Evolutionary conservation across 345 rosid species (phyloP).

Genomic region (Lumnitzera littorea): DNA sequence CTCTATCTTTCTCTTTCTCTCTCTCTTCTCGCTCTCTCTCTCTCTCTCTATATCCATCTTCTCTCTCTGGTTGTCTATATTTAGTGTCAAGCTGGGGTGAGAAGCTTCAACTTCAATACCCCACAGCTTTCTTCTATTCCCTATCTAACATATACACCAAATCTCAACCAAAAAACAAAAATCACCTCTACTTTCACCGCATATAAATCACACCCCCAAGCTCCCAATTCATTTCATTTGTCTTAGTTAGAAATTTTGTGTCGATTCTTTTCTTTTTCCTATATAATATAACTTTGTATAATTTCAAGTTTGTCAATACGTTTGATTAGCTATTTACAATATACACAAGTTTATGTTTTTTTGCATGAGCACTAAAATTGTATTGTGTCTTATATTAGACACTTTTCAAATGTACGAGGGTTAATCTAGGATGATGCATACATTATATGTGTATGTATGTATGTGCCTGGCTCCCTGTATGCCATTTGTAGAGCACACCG

Average conservation of each 20-base stretch:
- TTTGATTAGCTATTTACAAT: too few species aligned
- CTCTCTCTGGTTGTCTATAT: constrained; percentile 36
- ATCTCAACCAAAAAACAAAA: constrained; percentile 10
- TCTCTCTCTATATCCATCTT: constrained; percentile 4
- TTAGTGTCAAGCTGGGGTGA: constrained; percentile 33
- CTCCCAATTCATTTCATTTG: too few species aligned
- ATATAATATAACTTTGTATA: too few species aligned
- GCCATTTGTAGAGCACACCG: constrained; percentile 79
- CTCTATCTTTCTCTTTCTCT: not conserved
- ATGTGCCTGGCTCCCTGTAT: constrained; percentile 99
- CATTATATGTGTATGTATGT: constrained; percentile 1
- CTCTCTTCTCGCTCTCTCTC: constrained; percentile 12
- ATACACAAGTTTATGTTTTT: too few species aligned
- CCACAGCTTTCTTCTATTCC: constrained; percentile 36
- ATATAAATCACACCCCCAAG: too few species aligned
- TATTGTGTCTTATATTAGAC: too few species aligned
- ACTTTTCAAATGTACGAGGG: too few species aligned
- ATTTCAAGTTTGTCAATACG: too few species aligned
- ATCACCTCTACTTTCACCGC: not conserved
- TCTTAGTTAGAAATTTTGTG: too few species aligned
- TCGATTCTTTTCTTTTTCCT: too few species aligned
- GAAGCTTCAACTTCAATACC: constrained; percentile 28
- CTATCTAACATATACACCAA: constrained; percentile 22
- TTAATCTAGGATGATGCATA: not conserved
- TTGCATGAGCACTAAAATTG: not conserved